These are phyloP conservation scores for Populus tremula DNA, from an alignment of 345 rosid genomes.

Conservation along the genomic window DNA sequence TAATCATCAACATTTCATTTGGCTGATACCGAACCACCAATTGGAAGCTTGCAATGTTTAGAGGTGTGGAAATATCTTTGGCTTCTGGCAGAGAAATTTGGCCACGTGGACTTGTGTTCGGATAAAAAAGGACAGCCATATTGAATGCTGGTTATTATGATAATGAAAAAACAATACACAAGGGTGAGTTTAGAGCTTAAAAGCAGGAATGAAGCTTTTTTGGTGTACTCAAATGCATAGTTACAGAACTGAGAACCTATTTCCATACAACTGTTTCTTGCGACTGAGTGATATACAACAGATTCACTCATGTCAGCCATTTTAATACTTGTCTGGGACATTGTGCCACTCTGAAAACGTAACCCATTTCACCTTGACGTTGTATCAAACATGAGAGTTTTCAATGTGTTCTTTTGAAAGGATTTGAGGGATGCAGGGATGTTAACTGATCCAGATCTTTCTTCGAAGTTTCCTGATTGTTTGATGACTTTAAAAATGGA, in stretches of 20 bases:
- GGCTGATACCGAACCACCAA: no score
- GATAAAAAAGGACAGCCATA: no score
- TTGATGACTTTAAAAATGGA: slow-evolving; percentile 27
- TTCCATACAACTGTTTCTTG: neutral
- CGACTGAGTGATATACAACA: neutral
- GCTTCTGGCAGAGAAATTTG: no score
- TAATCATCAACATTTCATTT: no score
- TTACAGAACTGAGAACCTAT: neutral
- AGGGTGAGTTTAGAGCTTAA: neutral
- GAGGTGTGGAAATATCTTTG: no score
- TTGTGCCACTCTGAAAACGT: neutral
- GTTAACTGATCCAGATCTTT: slow-evolving; percentile 13
- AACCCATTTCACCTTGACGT: neutral
- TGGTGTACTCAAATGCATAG: neutral
- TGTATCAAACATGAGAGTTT: neutral
- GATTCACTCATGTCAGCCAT: neutral
- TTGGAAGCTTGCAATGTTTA: no score
- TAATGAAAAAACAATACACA: neutral
- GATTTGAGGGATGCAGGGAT: slow-evolving; percentile 45
- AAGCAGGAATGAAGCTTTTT: neutral
- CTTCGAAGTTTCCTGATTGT: slow-evolving; percentile 20
- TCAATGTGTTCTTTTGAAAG: slow-evolving; percentile 33
- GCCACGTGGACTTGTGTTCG: no score
- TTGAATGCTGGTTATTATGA: neutral
- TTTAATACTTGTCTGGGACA: neutral